These are phyloP conservation scores for Diaporthe batatas DNA, from an alignment of 2,329 filamentous ascomycete species.

Conservation along the genomic window DNA sequence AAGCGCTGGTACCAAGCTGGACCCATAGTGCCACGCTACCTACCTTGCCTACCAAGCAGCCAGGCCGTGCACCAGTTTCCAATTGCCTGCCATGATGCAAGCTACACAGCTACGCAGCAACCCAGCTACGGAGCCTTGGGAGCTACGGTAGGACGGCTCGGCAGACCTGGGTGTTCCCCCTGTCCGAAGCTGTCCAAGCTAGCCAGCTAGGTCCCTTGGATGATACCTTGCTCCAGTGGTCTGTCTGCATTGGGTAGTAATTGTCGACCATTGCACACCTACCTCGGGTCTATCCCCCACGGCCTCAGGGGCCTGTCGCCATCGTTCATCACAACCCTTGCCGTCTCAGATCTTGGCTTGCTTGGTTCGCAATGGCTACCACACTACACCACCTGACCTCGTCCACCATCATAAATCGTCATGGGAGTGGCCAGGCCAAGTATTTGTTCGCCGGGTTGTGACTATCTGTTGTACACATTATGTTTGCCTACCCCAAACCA, in stretches of 20 bases:
- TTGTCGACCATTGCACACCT: not conserved
- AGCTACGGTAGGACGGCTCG: conserved; percentile 16
- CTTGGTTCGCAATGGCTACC: not conserved
- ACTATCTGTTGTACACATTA: conserved; percentile 18
- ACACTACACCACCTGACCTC: not conserved
- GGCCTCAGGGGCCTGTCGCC: not conserved
- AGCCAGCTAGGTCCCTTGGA: conserved; percentile 17
- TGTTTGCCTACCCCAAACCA: not conserved
- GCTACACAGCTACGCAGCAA: no score
- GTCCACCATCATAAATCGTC: not conserved
- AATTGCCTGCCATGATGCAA: not conserved
- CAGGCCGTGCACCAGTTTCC: no score
- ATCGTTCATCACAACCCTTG: not conserved
- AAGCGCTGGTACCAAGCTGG: not conserved
- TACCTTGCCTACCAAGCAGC: no score
- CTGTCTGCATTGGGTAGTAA: not conserved
- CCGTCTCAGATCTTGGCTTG: not conserved
- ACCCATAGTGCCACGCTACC: conserved; percentile 15
- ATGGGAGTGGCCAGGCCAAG: not conserved
- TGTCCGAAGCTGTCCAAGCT: conserved; percentile 3
- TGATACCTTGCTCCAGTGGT: not conserved
- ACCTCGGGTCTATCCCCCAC: not conserved
- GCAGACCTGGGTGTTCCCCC: not conserved
- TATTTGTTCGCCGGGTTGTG: conserved; percentile 4
- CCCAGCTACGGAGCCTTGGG: no score